These are phyloP conservation scores for Xylariaceae sp. DNA, from an alignment of 2,329 filamentous ascomycete genomes.

Conservation along the genomic window DNA sequence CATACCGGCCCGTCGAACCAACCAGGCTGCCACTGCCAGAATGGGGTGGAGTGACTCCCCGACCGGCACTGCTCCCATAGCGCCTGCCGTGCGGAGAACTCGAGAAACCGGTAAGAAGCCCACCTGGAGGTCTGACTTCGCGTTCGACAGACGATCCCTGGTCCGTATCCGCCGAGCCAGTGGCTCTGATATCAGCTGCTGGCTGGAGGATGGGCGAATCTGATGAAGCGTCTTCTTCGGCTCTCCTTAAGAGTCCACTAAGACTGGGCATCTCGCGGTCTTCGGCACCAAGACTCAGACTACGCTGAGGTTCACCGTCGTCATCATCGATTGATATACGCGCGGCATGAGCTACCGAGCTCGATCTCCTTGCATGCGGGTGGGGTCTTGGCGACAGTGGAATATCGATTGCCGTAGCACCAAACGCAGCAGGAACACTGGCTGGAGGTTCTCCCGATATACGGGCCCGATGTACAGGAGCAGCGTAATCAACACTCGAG, in stretches of 20 bases:
- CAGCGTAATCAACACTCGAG: slow-evolving; percentile 68
- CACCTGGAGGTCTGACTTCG: slow-evolving; percentile 43
- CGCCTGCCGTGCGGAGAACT: slow-evolving; percentile 44
- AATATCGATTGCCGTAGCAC: slow-evolving; percentile 67
- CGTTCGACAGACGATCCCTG: slow-evolving; percentile 35
- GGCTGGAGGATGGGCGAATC: slow-evolving; percentile 34
- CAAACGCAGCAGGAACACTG: slow-evolving; percentile 36
- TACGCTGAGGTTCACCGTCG: slow-evolving; percentile 59
- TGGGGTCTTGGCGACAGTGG: slow-evolving; percentile 63
- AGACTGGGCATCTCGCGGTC: slow-evolving; percentile 61
- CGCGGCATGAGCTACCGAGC: slow-evolving; percentile 64
- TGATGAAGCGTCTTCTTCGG: slow-evolving; percentile 32
- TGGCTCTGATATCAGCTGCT: slow-evolving; percentile 36
- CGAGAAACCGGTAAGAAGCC: slow-evolving; percentile 35
- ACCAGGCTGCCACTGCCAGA: slow-evolving; percentile 29
- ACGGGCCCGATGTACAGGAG: slow-evolving; percentile 22
- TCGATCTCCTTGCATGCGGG: slow-evolving; percentile 57
- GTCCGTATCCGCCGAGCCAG: slow-evolving; percentile 35
- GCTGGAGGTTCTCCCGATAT: slow-evolving; percentile 30
- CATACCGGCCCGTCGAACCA: slow-evolving; percentile 29
- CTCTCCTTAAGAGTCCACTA: slow-evolving; percentile 55
- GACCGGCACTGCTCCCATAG: slow-evolving; percentile 34
- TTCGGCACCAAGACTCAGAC: slow-evolving; percentile 63
- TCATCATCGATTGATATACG: slow-evolving; percentile 53
- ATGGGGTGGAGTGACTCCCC: slow-evolving; percentile 27